These are phyloP conservation scores for Kockiozyma suomiensis DNA, from an alignment of 805 yeast species.

Conservation along the genomic window DNA sequence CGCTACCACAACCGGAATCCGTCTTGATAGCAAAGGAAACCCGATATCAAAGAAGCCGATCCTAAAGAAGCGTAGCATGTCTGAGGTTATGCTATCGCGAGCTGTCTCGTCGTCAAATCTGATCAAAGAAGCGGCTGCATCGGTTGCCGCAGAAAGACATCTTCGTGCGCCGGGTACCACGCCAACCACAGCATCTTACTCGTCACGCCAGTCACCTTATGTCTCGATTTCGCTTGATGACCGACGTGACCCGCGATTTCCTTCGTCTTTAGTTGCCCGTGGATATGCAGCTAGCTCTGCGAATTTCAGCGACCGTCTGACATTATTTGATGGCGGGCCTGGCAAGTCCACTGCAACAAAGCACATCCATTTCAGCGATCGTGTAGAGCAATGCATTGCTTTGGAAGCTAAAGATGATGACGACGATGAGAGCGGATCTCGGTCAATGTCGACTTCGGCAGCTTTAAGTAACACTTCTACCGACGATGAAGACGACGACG, in stretches of 20 bases:
- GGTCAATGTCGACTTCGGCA: conserved; percentile 7
- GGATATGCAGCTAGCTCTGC: conserved; percentile 29
- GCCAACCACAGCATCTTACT: conserved; percentile 27
- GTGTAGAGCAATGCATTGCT: conserved; percentile 93
- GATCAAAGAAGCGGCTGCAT: conserved; percentile 32
- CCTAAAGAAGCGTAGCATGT: conserved; percentile 79
- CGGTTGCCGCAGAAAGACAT: conserved; percentile 29
- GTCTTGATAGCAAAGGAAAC: not conserved
- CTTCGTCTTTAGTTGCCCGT: conserved; percentile 20
- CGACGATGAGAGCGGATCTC: conserved; percentile 19
- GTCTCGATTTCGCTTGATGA: conserved; percentile 2
- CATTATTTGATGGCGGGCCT: not conserved
- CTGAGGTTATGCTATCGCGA: conserved; percentile 67
- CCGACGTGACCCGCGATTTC: conserved; percentile 27
- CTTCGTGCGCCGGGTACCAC: conserved; percentile 32
- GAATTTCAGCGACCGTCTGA: conserved; percentile 28
- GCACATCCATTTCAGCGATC: conserved; percentile 89
- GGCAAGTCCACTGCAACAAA: conserved; percentile 40
- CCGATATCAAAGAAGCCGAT: conserved; percentile 66
- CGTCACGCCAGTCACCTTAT: conserved; percentile 7
- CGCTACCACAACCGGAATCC: not conserved
- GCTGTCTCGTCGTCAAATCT: conserved; percentile 31
- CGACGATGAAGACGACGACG: conserved; percentile 44
- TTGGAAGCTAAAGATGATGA: conserved; percentile 50
- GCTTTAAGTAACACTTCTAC: conserved; percentile 2